Conservation (phyloP, 129 eudicot genomes). For the Chrysanthemum seticuspe region DNA sequence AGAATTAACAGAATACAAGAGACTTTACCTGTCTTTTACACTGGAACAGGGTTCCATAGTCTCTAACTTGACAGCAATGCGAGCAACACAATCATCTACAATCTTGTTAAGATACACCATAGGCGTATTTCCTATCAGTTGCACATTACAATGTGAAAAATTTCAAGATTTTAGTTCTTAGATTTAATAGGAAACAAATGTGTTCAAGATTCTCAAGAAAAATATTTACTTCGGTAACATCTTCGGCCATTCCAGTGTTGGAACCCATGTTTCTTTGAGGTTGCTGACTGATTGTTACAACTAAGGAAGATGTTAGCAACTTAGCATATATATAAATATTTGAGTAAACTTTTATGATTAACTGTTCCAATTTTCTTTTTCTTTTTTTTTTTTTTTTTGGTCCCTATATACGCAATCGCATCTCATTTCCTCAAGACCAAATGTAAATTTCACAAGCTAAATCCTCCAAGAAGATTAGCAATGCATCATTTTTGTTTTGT, state of each 20-base stretch:
- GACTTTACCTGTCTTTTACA: slow-evolving; percentile 60
- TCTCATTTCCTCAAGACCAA: not conserved
- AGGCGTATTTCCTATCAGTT: slow-evolving; percentile 74
- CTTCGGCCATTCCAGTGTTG: slow-evolving; percentile 50
- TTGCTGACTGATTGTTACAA: slow-evolving; percentile 30
- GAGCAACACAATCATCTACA: slow-evolving; percentile 63
- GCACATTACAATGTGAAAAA: slow-evolving; percentile 8
- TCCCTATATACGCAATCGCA: not conserved
- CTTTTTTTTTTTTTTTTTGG: not conserved
- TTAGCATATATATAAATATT: not conserved
- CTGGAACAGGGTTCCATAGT: slow-evolving; percentile 74
- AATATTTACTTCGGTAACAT: slow-evolving; percentile 56
- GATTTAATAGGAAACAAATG: not conserved
- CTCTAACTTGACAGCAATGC: slow-evolving; percentile 67
- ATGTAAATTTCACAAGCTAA: not conserved
- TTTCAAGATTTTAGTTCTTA: too few species aligned
- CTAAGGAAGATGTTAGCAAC: slow-evolving; percentile 13
- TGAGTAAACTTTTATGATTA: too few species aligned
- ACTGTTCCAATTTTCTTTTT: too few species aligned
- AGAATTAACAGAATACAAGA: not conserved
- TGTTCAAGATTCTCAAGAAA: slow-evolving; percentile 7
- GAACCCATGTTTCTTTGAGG: slow-evolving; percentile 44
- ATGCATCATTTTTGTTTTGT: not conserved
- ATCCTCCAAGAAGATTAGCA: not conserved
- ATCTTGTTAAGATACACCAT: slow-evolving; percentile 67